Conservation (phyloP, 1,284 basidiomycete genomes). For the Boletus albobrunnescens region DNA sequence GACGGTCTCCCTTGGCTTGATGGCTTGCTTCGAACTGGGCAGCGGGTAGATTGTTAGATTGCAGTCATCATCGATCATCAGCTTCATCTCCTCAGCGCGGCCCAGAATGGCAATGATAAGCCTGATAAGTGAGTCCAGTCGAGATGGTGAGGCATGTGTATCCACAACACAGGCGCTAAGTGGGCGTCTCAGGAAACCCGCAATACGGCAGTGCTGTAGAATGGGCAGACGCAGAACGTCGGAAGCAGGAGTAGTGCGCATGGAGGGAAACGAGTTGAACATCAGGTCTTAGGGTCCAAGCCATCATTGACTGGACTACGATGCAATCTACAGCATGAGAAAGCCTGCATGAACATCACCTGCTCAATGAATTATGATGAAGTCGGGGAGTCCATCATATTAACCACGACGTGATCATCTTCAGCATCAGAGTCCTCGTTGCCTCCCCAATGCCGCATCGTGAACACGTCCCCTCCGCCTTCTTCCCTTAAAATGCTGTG, state of each 20-base stretch:
- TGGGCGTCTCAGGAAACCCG: not conserved
- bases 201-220: not conserved
- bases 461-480: constrained; percentile 48
- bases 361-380: constrained; percentile 9
- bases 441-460: constrained; percentile 33
- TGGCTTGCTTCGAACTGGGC: constrained; percentile 48
- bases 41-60: not conserved
- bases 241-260: not conserved
- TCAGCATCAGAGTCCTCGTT: constrained; percentile 27
- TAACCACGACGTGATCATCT: constrained; percentile 22
- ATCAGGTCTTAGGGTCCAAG: constrained; percentile 11
- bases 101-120: constrained; percentile 54
- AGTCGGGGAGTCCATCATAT: constrained; percentile 25
- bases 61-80: not conserved
- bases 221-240: not conserved
- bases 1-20: constrained; percentile 49
- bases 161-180: constrained; percentile 10
- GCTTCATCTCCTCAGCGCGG: constrained; percentile 44
- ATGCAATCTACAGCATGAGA: constrained; percentile 12
- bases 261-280: constrained; percentile 5
- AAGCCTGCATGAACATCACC: constrained; percentile 8
- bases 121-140: constrained; percentile 1
- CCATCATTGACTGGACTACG: constrained; percentile 3
- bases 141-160: constrained; percentile 14
- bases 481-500: constrained; percentile 47